A percentile compares a stretch with the other conserved stretches of the same genome.
Conservation (phyloP, 805 yeast genomes). For the Candida krabiensis region DNA sequence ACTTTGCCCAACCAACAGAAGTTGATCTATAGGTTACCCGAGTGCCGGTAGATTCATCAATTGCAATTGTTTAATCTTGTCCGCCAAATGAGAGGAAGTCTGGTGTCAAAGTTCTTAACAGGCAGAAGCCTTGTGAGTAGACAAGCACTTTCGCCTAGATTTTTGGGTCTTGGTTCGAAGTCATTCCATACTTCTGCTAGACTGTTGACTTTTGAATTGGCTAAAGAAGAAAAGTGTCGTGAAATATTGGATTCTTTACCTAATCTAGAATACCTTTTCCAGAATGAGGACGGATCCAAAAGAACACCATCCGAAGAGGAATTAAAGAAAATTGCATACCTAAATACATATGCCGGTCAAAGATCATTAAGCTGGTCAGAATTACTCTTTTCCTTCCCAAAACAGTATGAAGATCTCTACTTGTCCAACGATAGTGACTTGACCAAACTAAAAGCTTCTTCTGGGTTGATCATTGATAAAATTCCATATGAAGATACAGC, state of each 20-base stretch:
- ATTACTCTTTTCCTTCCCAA: conserved; percentile 44
- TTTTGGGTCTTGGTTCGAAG: neutral
- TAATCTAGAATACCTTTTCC: conserved; percentile 62
- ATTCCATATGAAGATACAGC: conserved; percentile 78
- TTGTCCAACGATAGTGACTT: conserved; percentile 63
- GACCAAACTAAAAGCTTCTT: conserved; percentile 52
- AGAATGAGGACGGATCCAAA: conserved; percentile 74
- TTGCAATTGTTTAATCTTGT: no score
- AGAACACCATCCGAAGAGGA: conserved; percentile 70
- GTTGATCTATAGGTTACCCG: no score
- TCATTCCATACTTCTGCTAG: conserved; percentile 21
- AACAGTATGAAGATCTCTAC: conserved; percentile 52
- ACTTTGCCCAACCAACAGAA: no score
- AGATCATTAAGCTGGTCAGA: conserved; percentile 54
- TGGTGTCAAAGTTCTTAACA: neutral
- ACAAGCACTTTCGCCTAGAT: neutral
- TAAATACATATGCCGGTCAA: conserved; percentile 58
- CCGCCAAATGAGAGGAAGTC: conserved; percentile 3
- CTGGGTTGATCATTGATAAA: conserved; percentile 74
- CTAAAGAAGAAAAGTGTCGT: conserved; percentile 62
- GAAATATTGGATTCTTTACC: conserved; percentile 61
- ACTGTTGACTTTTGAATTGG: conserved; percentile 35
- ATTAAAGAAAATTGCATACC: conserved; percentile 68
- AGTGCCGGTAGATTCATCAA: no score
- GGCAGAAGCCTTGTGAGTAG: neutral